phyloP scores from a whole-genome alignment of 129 eudicot species.

The Pseudognaphalium luteoalbum region DNA sequence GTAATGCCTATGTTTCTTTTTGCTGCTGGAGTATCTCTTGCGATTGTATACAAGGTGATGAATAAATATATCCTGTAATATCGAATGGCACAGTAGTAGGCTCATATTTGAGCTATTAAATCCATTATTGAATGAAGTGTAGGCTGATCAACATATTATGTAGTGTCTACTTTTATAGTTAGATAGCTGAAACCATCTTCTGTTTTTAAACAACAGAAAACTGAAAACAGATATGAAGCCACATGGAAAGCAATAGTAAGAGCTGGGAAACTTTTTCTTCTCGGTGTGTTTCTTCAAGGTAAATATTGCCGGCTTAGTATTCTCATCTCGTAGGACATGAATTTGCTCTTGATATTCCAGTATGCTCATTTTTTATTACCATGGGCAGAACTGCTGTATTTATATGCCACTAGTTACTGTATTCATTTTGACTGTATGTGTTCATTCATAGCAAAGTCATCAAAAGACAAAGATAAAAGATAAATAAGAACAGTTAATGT shows the following conservation, averaged over 20 bases:
- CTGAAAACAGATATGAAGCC: slow-evolving; percentile 51
- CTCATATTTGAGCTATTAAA: slow-evolving; percentile 9
- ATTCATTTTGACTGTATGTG: slow-evolving; percentile 2
- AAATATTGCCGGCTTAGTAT: slow-evolving; percentile 24
- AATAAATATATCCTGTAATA: slow-evolving; percentile 12
- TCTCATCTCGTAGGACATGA: not conserved
- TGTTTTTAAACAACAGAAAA: slow-evolving; percentile 52
- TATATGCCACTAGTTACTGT: slow-evolving; percentile 11
- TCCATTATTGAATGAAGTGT: not conserved
- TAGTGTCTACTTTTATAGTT: not conserved
- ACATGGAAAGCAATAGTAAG: slow-evolving; percentile 57
- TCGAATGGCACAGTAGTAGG: not conserved
- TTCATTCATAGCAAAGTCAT: not conserved
- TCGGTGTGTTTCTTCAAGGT: slow-evolving; percentile 88
- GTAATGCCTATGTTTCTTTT: slow-evolving; percentile 89
- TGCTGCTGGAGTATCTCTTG: slow-evolving; percentile 73
- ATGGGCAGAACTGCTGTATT: not conserved
- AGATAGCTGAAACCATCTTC: slow-evolving; percentile 1
- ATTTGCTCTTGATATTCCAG: not conserved
- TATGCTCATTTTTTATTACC: not conserved
- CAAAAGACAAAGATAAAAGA: not conserved
- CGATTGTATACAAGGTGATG: slow-evolving; percentile 69
- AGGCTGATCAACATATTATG: slow-evolving; percentile 5
- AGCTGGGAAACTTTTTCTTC: slow-evolving; percentile 57
- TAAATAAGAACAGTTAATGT: not conserved